Conservation (phyloP, 2,329 filamentous ascomycete genomes). For the Cryphonectria japonica region DNA sequence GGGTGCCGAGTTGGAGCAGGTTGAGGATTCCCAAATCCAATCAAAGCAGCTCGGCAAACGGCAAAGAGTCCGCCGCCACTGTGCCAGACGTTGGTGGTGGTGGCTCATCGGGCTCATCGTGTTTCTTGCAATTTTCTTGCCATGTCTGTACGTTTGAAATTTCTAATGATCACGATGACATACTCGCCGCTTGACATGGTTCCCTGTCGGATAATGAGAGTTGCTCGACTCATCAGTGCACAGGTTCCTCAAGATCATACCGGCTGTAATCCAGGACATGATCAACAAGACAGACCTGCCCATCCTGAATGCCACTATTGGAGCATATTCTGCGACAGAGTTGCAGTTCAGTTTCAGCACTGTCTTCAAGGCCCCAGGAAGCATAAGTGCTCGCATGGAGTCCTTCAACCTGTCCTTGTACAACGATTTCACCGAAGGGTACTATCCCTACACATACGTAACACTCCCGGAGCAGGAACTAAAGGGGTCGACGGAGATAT, state of each 20-base stretch:
- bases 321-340: constrained; percentile 18
- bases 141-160: constrained; percentile 4
- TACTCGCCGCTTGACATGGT: no score
- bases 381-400: constrained; percentile 17
- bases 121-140: constrained; percentile 13
- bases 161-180: not conserved
- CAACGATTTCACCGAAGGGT: constrained; percentile 12
- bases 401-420: constrained; percentile 10
- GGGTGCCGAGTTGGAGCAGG: not conserved
- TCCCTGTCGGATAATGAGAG: not conserved
- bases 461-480: constrained; percentile 5
- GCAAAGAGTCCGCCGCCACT: constrained; percentile 8
- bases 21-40: not conserved
- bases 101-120: constrained; percentile 13
- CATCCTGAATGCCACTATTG: constrained; percentile 13
- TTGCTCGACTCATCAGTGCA: not conserved
- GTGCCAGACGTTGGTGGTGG: constrained; percentile 13
- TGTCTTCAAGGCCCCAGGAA: constrained; percentile 11
- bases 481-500: constrained; percentile 13
- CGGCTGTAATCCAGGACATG: constrained; percentile 13
- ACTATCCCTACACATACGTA: constrained; percentile 16
- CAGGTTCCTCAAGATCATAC: constrained; percentile 17
- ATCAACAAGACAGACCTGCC: constrained; percentile 17
- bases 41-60: not conserved
- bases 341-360: constrained; percentile 13